Base-by-base conservation (phyloP, 2,329 filamentous ascomycete genomes). In the Talaromyces sp. region DNA sequence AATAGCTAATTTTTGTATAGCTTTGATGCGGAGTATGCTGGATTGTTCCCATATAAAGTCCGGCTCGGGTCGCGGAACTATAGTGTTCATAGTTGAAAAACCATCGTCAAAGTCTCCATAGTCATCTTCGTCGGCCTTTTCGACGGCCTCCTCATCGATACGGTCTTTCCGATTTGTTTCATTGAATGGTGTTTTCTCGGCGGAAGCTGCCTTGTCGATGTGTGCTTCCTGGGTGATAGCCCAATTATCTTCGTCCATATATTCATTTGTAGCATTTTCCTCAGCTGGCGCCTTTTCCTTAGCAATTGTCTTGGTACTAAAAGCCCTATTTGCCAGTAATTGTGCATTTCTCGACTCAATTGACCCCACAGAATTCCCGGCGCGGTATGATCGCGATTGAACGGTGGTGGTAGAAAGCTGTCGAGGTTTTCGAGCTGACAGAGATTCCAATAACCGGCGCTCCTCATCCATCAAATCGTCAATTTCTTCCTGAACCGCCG, bases 401-500 rank as follows among this genome's bases (percentile, higher is more conserved):
- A 43, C 11, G 33, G 16, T 9, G 5, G 37, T 6, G 43, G 11
- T 27, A 33, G 35, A 31, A 24, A 16, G 49, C 5, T 56, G 59
- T 43, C 43, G 45, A n/a, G 49, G 3, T 14, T 61, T 56, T 39
- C 63, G 22, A n/a, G 52, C 14, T 24, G 71, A 65, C n/a, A 79
- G 66, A 11, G 72, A 71, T 57, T 74, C 71, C 35, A 79, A 37
- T 62, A 79, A 67, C 5, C 75, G 74, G 35, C 73, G 67, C 66
- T 80, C 78, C 66, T 80, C 77, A 43, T 78, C 73, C 58, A 76
- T 71, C 64, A 80, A 66, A 63, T 75, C 73, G 63, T 74, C 73
- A 57, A 78, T 75, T 66, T 81, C 79, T 64, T 76, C 78, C 68
- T 76, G 79, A 14, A 79, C 78, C 2, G 76, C 76, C 27, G 77